These are phyloP conservation scores for Aspergillus vadensis DNA, from an alignment of 2,329 filamentous ascomycete species.

Conservation along the genomic window DNA sequence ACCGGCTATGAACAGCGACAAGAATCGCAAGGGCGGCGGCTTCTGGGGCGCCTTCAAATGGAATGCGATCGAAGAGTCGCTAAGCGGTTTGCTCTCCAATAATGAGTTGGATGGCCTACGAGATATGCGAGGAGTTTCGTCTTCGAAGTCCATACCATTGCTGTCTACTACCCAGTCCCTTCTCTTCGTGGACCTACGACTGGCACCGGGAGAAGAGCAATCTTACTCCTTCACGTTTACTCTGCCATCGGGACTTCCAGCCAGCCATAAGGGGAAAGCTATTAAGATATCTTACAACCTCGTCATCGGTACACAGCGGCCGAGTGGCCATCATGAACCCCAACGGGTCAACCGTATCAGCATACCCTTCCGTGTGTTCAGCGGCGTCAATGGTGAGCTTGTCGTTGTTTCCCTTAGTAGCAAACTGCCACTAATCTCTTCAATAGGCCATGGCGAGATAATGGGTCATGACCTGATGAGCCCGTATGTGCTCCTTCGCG, in stretches of 20 bases:
- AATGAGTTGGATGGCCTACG: slow-evolving; percentile 90
- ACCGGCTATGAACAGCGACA: slow-evolving; percentile 27
- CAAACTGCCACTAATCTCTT: slow-evolving; percentile 22
- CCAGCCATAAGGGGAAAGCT: slow-evolving; percentile 84
- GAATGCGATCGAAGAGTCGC: slow-evolving; percentile 81
- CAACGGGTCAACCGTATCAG: slow-evolving; percentile 85
- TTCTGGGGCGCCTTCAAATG: slow-evolving; percentile 84
- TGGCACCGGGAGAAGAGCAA: slow-evolving; percentile 84
- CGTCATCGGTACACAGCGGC: slow-evolving; percentile 86
- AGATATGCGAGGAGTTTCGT: slow-evolving; percentile 87
- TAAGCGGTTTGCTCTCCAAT: slow-evolving; percentile 83
- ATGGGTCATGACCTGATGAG: slow-evolving; percentile 92
- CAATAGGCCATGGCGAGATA: slow-evolving; percentile 71
- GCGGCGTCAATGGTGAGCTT: slow-evolving; percentile 76
- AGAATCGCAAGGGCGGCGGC: slow-evolving; percentile 67
- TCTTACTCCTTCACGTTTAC: slow-evolving; percentile 85
- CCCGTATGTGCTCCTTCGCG: slow-evolving; percentile 84
- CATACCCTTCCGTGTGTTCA: slow-evolving; percentile 87
- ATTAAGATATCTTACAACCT: slow-evolving; percentile 93
- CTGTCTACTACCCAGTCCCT: slow-evolving; percentile 96
- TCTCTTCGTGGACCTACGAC: slow-evolving; percentile 86
- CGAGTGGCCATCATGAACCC: slow-evolving; percentile 74
- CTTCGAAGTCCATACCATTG: slow-evolving; percentile 82
- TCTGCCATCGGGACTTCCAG: slow-evolving; percentile 84
- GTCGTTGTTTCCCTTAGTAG: background rate